Base-by-base conservation (phyloP, 306 rosid species). In the Cucumis hystrix region DNA sequence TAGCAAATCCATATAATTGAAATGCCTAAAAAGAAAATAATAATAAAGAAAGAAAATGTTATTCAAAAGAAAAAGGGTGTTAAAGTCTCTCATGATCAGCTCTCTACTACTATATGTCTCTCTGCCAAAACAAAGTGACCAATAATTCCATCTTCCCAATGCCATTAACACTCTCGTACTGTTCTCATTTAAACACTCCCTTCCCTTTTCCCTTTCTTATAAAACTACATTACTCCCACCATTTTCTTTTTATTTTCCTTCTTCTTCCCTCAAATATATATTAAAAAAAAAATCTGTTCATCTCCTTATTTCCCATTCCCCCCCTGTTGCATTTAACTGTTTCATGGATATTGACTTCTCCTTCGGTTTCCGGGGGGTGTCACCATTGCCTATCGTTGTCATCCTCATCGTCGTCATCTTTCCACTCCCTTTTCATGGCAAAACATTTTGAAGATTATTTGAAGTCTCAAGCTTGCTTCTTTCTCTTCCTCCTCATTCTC, bases 301-400 rank as follows among this genome's bases (percentile, higher is more conserved):
- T 10, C 67, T 25, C 39, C 5, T 21, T 1, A 9, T 13, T 12
- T 4, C 16, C 67, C 28, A 1, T 2, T 1, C 16, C 67, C 28
- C 5, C 37, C 37, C n/a, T 8, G 9, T 25, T 43, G 30, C 33
- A n/a, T 28, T 15, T 5, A 52, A 10, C 49, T 6, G 13, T 74
- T 74, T 74, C 60, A 74, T 74, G 78, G 78, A 74, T 74, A 74
- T 74, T 52, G 78, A 35, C 58, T 39, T 25, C 78, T 74, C 78
- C 65, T 56, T 21, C 49, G 11, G 65, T 18, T 74, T 74, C 35
- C 35, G 6, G 51, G 78, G 63, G 78, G 78, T 18, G 33, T 51
- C 45, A 13, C 16, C 56, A 6, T 49, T 16, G 20, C 28, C 30
- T 51, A 54, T 74, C 21, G 6, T 47, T 14, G 7, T 71, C 39